Evolutionary conservation across 345 rosid species (phyloP).

Genomic region (Bruguiera sexangula): DNA sequence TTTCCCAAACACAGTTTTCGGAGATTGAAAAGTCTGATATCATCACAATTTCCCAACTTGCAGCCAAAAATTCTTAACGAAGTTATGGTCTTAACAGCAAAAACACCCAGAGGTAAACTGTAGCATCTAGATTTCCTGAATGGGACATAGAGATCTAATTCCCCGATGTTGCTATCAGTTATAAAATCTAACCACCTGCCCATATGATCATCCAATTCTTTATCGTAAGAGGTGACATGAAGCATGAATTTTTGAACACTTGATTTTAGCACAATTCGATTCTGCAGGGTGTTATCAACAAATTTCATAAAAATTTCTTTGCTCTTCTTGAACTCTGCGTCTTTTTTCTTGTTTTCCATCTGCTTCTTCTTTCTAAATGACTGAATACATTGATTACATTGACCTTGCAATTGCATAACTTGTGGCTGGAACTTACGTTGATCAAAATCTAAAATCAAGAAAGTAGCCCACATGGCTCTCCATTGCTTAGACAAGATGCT

Average conservation of each 20-base stretch:
- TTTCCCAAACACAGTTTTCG: conserved; percentile 25
- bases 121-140: background rate
- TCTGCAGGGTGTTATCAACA: conserved; percentile 23
- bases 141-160: conserved; percentile 30
- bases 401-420: background rate
- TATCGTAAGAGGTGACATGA: conserved; percentile 18
- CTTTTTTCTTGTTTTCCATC: background rate
- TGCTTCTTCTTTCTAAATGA: background rate
- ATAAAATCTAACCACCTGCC: conserved; percentile 26
- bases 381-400: background rate
- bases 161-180: conserved; percentile 18
- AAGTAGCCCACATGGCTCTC: conserved; percentile 28
- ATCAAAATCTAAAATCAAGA: conserved; percentile 29
- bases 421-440: conserved; percentile 27
- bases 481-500: conserved; percentile 36
- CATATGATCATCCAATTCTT: background rate
- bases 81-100: conserved; percentile 20
- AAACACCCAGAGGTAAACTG: conserved; percentile 19
- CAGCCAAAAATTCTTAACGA: conserved; percentile 31
- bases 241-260: conserved; percentile 24
- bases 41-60: conserved; percentile 14
- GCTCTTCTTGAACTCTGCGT: background rate
- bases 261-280: conserved; percentile 10
- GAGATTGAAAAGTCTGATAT: conserved; percentile 22
- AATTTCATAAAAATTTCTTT: conserved; percentile 11